Evolutionary conservation across 176 grass and related monocot genomes (phyloP).

Genomic region (Chrysopogon serrulatus): DNA sequence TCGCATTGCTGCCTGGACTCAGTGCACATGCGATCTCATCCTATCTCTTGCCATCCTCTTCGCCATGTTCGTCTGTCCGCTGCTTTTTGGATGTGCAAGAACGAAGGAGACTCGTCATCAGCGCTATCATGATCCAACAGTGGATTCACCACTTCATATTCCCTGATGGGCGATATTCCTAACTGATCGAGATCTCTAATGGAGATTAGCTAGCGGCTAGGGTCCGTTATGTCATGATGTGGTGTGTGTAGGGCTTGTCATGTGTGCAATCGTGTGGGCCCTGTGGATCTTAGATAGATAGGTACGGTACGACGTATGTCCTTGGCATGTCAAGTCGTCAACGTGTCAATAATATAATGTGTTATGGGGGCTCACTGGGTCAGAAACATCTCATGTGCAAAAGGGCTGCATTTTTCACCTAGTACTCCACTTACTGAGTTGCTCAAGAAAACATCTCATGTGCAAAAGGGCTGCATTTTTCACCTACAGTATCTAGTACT

Average conservation of each 20-base stretch:
- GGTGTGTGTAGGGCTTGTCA: not conserved
- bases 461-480: too few relatives aligned
- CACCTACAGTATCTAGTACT: too few relatives aligned
- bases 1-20: not conserved
- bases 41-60: not conserved
- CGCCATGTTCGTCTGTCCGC: not conserved
- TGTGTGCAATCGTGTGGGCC: not conserved
- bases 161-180: slow-evolving; percentile 7
- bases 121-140: slow-evolving; percentile 9
- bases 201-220: not conserved
- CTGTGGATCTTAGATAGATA: not conserved
- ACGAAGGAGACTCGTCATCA: slow-evolving; percentile 1
- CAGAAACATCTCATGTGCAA: not conserved
- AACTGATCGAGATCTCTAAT: not conserved
- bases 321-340: not conserved
- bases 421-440: too few relatives aligned
- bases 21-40: slow-evolving; percentile 31
- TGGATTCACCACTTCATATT: slow-evolving; percentile 20
- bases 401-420: not conserved
- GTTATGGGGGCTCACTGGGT: not conserved
- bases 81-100: not conserved
- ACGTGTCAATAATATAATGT: not conserved
- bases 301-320: not conserved
- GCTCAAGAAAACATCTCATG: too few relatives aligned
- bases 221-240: not conserved